Conservation (phyloP, 352 stramenopile species). For the Globisporangium viniferum region DNA sequence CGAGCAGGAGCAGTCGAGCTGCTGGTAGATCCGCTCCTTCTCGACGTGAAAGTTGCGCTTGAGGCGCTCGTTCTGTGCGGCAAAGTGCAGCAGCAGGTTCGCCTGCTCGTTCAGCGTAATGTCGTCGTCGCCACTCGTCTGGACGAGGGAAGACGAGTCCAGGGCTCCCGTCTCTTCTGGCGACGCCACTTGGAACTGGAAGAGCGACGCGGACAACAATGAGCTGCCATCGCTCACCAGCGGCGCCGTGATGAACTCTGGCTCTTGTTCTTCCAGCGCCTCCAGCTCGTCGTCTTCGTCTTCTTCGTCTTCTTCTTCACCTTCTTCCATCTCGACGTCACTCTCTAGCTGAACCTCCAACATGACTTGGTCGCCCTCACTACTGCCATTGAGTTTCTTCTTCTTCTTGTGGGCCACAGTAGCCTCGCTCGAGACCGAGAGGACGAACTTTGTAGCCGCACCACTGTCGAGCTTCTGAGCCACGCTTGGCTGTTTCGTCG, state of each 20-base stretch:
- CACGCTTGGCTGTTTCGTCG: not conserved
- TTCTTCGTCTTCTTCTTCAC: constrained; percentile 20
- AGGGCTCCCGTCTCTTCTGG: not conserved
- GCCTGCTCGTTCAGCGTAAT: constrained; percentile 31
- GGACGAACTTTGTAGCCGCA: not conserved
- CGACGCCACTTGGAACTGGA: constrained; percentile 25
- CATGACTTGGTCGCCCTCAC: not conserved
- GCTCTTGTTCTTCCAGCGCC: constrained; percentile 37
- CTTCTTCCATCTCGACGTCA: constrained; percentile 16
- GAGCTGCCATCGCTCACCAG: constrained; percentile 39
- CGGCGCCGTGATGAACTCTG: constrained; percentile 32
- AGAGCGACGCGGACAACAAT: constrained; percentile 40
- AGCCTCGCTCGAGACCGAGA: not conserved
- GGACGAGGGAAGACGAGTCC: not conserved
- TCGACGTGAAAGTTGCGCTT: constrained; percentile 46
- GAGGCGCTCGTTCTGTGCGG: constrained; percentile 44
- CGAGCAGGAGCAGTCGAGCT: constrained; percentile 39
- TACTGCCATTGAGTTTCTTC: not conserved
- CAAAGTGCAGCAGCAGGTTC: constrained; percentile 42
- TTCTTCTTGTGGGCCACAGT: not conserved
- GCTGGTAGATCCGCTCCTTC: constrained; percentile 44
- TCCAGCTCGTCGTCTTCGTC: constrained; percentile 29
- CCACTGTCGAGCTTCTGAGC: not conserved
- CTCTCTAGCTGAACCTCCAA: constrained; percentile 3
- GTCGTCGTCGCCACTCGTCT: constrained; percentile 7